A percentile compares a stretch with the other conserved stretches of the same genome.
These are phyloP conservation scores for Alternaria rosae DNA, from an alignment of 2,329 filamentous ascomycete genomes.

Conservation along the genomic window DNA sequence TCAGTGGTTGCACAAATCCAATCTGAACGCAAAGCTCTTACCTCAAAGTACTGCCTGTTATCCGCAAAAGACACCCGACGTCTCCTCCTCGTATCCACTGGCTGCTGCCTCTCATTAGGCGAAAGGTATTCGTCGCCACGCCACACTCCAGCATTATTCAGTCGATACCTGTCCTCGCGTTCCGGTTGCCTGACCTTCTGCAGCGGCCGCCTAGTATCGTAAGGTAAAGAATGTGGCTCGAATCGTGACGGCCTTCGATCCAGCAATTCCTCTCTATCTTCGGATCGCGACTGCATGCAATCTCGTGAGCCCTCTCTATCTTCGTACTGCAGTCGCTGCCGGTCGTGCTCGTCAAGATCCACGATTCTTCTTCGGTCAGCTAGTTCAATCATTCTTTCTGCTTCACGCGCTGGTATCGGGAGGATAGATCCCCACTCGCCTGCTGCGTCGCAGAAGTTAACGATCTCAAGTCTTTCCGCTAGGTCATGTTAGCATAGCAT, in stretches of 20 bases:
- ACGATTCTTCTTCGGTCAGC: constrained; percentile 27
- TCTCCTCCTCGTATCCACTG: background rate
- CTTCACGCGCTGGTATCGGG: constrained; percentile 27
- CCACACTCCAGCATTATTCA: background rate
- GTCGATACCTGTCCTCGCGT: background rate
- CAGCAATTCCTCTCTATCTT: background rate
- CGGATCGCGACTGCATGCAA: background rate
- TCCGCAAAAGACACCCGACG: background rate
- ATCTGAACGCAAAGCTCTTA: background rate
- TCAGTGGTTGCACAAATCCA: background rate
- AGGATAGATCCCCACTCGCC: constrained; percentile 38
- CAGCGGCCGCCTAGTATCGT: background rate
- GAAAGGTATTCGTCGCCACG: background rate
- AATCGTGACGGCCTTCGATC: background rate
- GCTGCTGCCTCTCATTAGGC: background rate
- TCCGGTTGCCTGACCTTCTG: background rate
- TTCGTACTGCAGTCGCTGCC: background rate
- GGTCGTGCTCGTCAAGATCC: constrained; percentile 2
- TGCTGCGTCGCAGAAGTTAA: constrained; percentile 38
- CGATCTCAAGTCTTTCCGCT: constrained; percentile 25
- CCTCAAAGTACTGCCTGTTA: background rate
- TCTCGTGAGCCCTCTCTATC: background rate
- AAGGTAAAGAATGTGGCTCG: background rate
- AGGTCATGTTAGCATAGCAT: background rate
- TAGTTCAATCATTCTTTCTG: constrained; percentile 26